phyloP scores from a whole-genome alignment of 306 rosid species.

The Styphnolobium japonicum region DNA sequence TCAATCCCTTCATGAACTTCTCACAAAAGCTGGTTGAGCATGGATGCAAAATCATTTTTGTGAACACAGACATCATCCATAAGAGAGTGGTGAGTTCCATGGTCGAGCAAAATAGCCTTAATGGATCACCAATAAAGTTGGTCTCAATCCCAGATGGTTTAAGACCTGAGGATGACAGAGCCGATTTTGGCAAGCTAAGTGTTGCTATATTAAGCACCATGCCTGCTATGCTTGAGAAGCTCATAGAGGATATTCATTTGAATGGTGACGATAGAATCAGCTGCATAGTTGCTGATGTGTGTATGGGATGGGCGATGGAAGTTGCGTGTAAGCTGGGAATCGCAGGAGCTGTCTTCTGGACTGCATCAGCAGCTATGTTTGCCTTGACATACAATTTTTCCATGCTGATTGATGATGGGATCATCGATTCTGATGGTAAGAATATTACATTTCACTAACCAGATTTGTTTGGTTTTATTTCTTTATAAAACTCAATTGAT shows the following conservation, averaged over 20 bases:
- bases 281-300: neutral
- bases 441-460: neutral
- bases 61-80: slow-evolving; percentile 26
- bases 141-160: slow-evolving; percentile 31
- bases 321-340: neutral
- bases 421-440: slow-evolving; percentile 28
- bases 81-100: neutral
- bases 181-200: neutral
- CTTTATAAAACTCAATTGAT: no score
- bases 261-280: neutral
- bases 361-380: neutral
- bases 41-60: slow-evolving; percentile 32
- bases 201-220: neutral
- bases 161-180: slow-evolving; percentile 14
- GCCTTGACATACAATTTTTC: slow-evolving; percentile 4
- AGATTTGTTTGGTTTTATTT: no score
- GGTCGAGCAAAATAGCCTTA: neutral
- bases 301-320: neutral
- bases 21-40: slow-evolving; percentile 15
- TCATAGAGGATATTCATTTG: neutral
- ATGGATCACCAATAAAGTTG: neutral
- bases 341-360: neutral
- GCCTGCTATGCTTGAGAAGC: slow-evolving; percentile 38
- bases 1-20: slow-evolving; percentile 30
- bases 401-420: slow-evolving; percentile 28